Conservation (phyloP, 1,139 yeast genomes). For the Blastobotrys apis region DNA sequence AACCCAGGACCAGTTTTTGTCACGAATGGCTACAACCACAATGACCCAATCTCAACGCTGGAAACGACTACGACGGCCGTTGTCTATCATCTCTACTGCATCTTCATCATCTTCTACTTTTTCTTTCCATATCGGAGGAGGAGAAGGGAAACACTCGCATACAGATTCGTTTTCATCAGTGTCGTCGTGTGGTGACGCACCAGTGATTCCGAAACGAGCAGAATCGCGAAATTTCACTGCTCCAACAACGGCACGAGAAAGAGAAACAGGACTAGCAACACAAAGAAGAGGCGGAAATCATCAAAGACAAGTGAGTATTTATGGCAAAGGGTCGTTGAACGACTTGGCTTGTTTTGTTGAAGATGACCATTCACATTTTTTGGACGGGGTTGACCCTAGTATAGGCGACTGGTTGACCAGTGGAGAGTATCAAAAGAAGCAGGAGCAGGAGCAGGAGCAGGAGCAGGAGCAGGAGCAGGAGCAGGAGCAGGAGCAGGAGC, state of each 20-base stretch:
- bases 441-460: not conserved
- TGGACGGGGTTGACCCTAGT: not conserved
- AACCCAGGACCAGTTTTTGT: not conserved
- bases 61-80: constrained; percentile 13
- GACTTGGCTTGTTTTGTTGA: constrained; percentile 8
- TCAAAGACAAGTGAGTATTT: not conserved
- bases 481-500: too few species aligned
- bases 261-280: too few species aligned
- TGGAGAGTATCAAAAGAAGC: not conserved
- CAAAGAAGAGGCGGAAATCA: too few species aligned
- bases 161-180: constrained; percentile 2
- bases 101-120: not conserved
- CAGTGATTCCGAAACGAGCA: not conserved
- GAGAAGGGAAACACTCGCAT: constrained; percentile 1
- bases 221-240: not conserved
- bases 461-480: not conserved
- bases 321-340: constrained; percentile 11
- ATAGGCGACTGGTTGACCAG: not conserved
- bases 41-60: constrained; percentile 6
- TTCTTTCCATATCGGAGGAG: not conserved
- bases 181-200: not conserved
- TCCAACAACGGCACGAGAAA: not conserved
- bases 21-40: not conserved
- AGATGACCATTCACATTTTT: not conserved
- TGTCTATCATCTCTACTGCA: constrained; percentile 11